These are phyloP conservation scores for Ottelia alismoides DNA, from an alignment of 106 monocot genomes.

Conservation along the genomic window DNA sequence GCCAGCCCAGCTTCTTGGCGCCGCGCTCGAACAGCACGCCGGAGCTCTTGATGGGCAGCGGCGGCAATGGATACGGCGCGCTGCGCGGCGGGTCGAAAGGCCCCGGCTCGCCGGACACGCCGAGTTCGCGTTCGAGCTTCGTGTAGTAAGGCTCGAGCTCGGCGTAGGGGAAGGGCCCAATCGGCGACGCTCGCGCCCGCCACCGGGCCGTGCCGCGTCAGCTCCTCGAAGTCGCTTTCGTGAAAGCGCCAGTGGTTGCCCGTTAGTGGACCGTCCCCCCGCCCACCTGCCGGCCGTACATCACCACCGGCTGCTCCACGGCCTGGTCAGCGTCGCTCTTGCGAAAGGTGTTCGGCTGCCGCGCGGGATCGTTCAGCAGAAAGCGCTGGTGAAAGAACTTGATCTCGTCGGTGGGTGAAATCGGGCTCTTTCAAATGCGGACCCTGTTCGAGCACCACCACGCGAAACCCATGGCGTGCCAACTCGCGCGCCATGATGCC, in stretches of 20 bases:
- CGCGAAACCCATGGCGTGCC: background rate
- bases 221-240: background rate
- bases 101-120: background rate
- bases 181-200: background rate
- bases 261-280: background rate
- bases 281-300: background rate
- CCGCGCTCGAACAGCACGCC: background rate
- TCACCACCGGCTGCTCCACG: background rate
- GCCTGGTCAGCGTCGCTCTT: background rate
- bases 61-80: background rate
- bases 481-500: background rate
- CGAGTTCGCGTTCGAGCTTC: background rate
- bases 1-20: background rate
- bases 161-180: background rate
- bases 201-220: background rate
- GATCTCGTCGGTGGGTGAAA: too few relatives aligned
- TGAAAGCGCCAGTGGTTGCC: background rate
- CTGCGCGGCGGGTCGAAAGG: background rate
- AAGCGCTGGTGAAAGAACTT: too few relatives aligned
- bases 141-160: background rate
- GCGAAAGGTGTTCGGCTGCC: background rate
- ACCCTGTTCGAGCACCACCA: background rate
- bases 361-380: background rate
- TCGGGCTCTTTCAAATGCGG: too few relatives aligned
- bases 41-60: background rate